A percentile compares a stretch with the other conserved stretches of the same genome.
Conservation (phyloP, 2,329 filamentous ascomycete species). For the Sclerotinia minor region DNA sequence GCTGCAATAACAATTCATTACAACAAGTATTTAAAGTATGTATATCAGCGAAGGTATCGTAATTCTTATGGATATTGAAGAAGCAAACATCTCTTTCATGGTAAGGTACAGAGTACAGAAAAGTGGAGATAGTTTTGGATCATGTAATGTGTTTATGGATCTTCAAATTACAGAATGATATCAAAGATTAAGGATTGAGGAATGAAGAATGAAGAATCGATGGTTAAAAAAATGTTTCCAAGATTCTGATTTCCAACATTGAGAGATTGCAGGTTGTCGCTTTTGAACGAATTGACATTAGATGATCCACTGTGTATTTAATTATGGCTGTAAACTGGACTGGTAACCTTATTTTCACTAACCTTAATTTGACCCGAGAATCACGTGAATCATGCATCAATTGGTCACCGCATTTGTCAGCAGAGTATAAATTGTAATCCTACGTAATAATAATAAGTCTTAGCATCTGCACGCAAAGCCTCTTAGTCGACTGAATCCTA, state of each 20-base stretch:
- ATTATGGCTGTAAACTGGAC: background rate
- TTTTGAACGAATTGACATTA: background rate
- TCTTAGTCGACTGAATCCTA: background rate
- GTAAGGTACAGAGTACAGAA: background rate
- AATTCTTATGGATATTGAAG: background rate
- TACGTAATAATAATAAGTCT: background rate
- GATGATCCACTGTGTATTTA: background rate
- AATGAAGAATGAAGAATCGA: too few species aligned
- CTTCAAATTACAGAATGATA: background rate
- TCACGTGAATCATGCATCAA: constrained; percentile 8
- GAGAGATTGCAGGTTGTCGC: constrained; percentile 1
- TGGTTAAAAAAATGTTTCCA: background rate
- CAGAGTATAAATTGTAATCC: background rate
- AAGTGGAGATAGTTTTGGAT: background rate
- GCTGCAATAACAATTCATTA: constrained; percentile 23
- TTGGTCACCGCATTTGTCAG: background rate
- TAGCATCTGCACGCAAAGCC: background rate
- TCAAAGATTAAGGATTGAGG: too few species aligned
- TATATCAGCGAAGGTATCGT: constrained; percentile 3
- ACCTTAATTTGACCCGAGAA: background rate
- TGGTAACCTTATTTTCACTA: background rate
- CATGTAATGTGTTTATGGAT: constrained; percentile 1
- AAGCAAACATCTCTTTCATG: constrained; percentile 9
- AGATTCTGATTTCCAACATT: constrained; percentile 10
- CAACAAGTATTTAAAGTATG: constrained; percentile 11